Conservation (phyloP, 805 yeast species). For the Myxozyma lipomycoides region DNA sequence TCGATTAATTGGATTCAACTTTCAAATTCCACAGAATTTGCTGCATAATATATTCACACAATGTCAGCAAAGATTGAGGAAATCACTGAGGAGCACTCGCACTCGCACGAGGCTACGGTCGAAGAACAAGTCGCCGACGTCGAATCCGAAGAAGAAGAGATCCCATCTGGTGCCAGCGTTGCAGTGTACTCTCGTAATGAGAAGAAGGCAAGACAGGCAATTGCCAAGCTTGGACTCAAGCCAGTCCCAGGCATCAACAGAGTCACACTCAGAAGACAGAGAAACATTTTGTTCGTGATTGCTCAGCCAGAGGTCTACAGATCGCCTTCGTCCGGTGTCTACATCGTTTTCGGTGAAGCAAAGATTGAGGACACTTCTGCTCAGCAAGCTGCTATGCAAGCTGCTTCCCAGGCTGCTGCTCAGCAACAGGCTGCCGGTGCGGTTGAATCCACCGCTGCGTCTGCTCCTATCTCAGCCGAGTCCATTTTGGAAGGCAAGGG, state of each 20-base stretch:
- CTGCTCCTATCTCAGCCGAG: conserved; percentile 34
- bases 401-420: conserved; percentile 52
- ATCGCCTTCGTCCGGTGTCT: conserved; percentile 84
- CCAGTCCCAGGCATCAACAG: conserved; percentile 88
- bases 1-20: too few relatives aligned
- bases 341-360: conserved; percentile 97
- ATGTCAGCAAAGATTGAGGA: conserved; percentile 31
- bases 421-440: conserved; percentile 32
- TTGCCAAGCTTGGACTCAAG: conserved; percentile 84
- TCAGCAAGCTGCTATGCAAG: conserved; percentile 77
- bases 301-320: conserved; percentile 93
- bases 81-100: conserved; percentile 24
- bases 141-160: conserved; percentile 38
- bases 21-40: too few relatives aligned
- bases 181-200: conserved; percentile 82
- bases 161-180: conserved; percentile 81
- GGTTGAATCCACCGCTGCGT: conserved; percentile 36
- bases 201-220: conserved; percentile 89
- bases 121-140: conserved; percentile 34
- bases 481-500: conserved; percentile 30
- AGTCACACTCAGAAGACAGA: conserved; percentile 85
- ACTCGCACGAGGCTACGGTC: background rate
- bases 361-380: conserved; percentile 90
- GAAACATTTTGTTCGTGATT: conserved; percentile 86
- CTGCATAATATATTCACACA: too few relatives aligned